A percentile compares a stretch with the other conserved stretches of the same genome.
Evolutionary conservation across 2,329 filamentous ascomycete genomes (phyloP).

Genomic region (Septoria linicola): DNA sequence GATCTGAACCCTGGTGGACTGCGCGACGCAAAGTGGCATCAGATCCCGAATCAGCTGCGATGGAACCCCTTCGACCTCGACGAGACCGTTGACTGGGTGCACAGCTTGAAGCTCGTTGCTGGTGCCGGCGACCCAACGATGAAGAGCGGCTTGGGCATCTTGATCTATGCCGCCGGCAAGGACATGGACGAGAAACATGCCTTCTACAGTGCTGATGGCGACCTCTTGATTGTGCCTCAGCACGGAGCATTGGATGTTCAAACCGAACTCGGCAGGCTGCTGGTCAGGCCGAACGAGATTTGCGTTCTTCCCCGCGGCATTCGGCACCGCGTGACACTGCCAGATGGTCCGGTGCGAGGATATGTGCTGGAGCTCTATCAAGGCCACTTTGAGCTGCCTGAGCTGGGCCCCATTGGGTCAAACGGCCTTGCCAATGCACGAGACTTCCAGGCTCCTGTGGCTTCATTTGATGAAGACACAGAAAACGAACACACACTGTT

Average conservation of each 20-base stretch:
- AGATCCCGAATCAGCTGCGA: conserved; percentile 76
- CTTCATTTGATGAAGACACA: conserved; percentile 57
- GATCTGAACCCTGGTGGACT: conserved; percentile 51
- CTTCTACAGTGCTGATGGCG: conserved; percentile 78
- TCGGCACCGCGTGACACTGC: conserved; percentile 60
- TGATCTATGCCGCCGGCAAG: conserved; percentile 74
- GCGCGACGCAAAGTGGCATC: conserved; percentile 52
- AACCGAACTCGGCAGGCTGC: conserved; percentile 64
- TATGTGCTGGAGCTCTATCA: conserved; percentile 69
- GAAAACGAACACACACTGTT: conserved; percentile 57
- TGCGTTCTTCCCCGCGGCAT: conserved; percentile 66
- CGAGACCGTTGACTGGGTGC: conserved; percentile 66
- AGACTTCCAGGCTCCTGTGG: conserved; percentile 64
- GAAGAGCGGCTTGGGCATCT: conserved; percentile 77
- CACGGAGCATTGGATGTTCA: conserved; percentile 65
- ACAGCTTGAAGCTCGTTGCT: conserved; percentile 69
- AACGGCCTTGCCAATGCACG: conserved; percentile 65
- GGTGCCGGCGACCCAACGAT: conserved; percentile 76
- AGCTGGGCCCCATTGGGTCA: conserved; percentile 65
- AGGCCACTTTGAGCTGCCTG: conserved; percentile 63
- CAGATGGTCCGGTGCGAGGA: conserved; percentile 60
- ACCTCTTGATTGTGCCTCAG: conserved; percentile 65
- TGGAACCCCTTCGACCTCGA: conserved; percentile 79
- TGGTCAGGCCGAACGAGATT: conserved; percentile 68
- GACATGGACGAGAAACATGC: conserved; percentile 73